Evolutionary conservation across 345 rosid species (phyloP).

Genomic region (Triadica sebifera): DNA sequence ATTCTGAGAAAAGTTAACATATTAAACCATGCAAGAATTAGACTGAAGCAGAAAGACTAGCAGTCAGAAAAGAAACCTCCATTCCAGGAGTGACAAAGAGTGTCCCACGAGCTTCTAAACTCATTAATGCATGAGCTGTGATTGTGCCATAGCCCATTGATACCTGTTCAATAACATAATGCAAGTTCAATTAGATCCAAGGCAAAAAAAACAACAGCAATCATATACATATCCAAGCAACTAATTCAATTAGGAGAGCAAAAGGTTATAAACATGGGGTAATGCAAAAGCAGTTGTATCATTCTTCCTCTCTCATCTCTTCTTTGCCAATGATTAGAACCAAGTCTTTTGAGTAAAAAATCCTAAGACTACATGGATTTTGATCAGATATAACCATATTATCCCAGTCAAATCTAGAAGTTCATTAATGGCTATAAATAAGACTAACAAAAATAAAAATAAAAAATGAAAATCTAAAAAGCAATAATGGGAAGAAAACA

Average conservation of each 20-base stretch:
- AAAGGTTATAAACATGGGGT: neutral
- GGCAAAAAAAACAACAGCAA: neutral
- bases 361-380: neutral
- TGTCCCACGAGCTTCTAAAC: conserved; percentile 93
- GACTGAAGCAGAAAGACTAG: neutral
- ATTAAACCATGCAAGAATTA: neutral
- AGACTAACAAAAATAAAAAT: neutral
- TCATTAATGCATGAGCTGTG: conserved; percentile 83
- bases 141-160: conserved; percentile 89
- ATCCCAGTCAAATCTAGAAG: conserved; percentile 4
- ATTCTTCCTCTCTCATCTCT: neutral
- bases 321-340: neutral
- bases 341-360: neutral
- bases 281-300: too few species aligned
- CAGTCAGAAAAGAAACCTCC: conserved; percentile 47
- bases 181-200: conserved; percentile 13
- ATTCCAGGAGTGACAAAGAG: conserved; percentile 81
- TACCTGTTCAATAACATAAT: conserved; percentile 49
- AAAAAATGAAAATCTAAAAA: neutral
- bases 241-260: conserved; percentile 6
- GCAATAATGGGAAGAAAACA: neutral
- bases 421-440: neutral
- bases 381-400: neutral
- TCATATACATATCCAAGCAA: conserved; percentile 5
- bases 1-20: too few species aligned